Evolutionary conservation across 805 yeast genomes (phyloP), one percentile per base, ranked within the genome.

Genomic region (Schwanniomyces occidentalis): DNA sequence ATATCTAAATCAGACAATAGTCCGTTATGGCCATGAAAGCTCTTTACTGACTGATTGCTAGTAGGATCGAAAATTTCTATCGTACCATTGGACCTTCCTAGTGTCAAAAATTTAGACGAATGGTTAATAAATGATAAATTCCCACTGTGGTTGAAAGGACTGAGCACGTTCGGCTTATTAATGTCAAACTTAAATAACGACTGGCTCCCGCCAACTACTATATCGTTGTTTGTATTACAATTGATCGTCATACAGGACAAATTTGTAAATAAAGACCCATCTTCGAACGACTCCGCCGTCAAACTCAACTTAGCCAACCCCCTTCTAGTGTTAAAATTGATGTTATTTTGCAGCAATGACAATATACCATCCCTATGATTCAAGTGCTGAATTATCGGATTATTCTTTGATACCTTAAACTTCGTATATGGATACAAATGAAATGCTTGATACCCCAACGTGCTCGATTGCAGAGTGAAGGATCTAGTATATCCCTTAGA

Each of bases 11-110:
- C 80, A 0, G 87, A 73, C 13, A 85, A 60, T 1, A 78, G 64
- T 2, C 82, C 77, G 18, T 78, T 73, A 54, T 80, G 87, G 8
- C 82, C 78, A 8, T 65, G 58, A 45, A 83, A 81, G 0, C 76
- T 59, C 41, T 75, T 74, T 5, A 82, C 61, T 2, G 78, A 52
- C 23, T 53, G 47, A 37, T 68, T 63, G 0, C 78, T 52, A 16
- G 56, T 61, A 2, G 84, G 78, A 46, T 85, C 91, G 40, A 80
- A 65, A 8, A 85, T 57, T 46, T 84, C 89, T 15, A 85, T 57
- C 2, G 75, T 52, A 2, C 90, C 93, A 39, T 76, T 69, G 6
- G 69, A 56, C 38, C 68, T 73, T 0, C 85, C 91, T 19, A 84
- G 49, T 0, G 81, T 71, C 23, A 82, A 61, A 34, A 76, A 68